These are phyloP conservation scores for Entomortierella chlamydospora DNA, from an alignment of 192 early-diverging fungal genomes.

Conservation along the genomic window DNA sequence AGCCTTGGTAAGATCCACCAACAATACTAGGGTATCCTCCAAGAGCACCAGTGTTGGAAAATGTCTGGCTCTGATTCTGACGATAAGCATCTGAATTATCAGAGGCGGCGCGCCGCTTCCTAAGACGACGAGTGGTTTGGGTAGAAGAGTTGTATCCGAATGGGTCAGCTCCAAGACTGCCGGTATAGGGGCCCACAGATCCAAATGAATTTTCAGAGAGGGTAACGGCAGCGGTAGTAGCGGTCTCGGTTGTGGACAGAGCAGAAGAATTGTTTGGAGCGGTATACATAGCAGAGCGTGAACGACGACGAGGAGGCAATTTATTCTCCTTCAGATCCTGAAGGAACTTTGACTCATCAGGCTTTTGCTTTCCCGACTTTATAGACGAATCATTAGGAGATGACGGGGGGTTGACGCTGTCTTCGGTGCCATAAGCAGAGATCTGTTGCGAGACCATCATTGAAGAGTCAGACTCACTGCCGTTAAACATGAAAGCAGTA, in stretches of 20 bases:
- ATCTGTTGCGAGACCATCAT: no score
- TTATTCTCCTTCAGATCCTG: conserved; percentile 19
- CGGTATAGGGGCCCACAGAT: neutral
- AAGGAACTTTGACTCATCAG: conserved; percentile 31
- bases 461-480: neutral
- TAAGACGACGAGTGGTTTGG: conserved; percentile 3
- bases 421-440: conserved; percentile 6
- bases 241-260: no score
- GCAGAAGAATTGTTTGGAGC: neutral
- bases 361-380: conserved; percentile 5
- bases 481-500: conserved; percentile 17
- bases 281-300: conserved; percentile 15
- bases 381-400: neutral
- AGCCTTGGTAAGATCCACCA: conserved; percentile 6
- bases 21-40: conserved; percentile 5
- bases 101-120: conserved; percentile 20
- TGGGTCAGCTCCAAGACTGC: neutral
- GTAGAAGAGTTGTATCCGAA: conserved; percentile 8
- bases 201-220: neutral
- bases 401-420: neutral
- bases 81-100: conserved; percentile 9
- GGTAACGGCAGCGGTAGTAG: neutral
- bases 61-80: neutral
- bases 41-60: neutral
- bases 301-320: conserved; percentile 45